Evolutionary conservation across 768 basidiomycete species (phyloP).

Genomic region (Tylopilus sp.): DNA sequence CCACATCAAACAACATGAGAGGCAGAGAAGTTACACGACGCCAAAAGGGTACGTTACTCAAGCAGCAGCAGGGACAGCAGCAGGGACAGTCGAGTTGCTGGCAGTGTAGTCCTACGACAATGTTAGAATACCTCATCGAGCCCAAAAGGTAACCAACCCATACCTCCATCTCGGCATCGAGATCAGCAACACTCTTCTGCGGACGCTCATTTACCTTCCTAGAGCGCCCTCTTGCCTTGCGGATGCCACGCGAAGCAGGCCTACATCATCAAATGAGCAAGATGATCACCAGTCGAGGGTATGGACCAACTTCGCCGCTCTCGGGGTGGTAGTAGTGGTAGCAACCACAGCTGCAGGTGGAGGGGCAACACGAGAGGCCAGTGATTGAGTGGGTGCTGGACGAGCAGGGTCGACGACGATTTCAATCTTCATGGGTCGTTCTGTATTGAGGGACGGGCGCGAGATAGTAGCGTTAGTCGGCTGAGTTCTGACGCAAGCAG

Average conservation of each 20-base stretch:
- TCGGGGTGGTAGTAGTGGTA: conserved; percentile 13
- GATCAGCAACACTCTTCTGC: conserved; percentile 79
- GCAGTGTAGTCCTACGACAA: conserved; percentile 62
- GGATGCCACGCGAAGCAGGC: conserved; percentile 39
- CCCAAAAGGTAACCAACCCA: conserved; percentile 13
- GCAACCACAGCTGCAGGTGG: conserved; percentile 38
- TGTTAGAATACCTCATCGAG: neutral
- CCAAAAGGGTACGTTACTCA: conserved; percentile 9
- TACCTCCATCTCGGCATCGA: conserved; percentile 99
- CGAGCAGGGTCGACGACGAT: conserved; percentile 87
- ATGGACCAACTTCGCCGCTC: conserved; percentile 36
- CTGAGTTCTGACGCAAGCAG: conserved; percentile 34
- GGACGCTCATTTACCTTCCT: conserved; percentile 57
- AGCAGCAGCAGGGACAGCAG: conserved; percentile 43
- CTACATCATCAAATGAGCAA: conserved; percentile 18
- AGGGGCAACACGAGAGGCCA: conserved; percentile 85
- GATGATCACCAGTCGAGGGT: neutral
- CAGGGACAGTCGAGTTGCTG: conserved; percentile 42
- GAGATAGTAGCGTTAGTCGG: conserved; percentile 35
- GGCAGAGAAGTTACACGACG: conserved; percentile 2
- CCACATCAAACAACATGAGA: conserved; percentile 2
- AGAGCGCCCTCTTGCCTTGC: conserved; percentile 43
- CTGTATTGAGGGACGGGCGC: conserved; percentile 47
- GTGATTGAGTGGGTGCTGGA: conserved; percentile 54
- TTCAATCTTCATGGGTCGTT: conserved; percentile 98